phyloP scores from a whole-genome alignment of 495 filamentous ascomycete genomes.

The Pseudoneurospora amorphoporcata region DNA sequence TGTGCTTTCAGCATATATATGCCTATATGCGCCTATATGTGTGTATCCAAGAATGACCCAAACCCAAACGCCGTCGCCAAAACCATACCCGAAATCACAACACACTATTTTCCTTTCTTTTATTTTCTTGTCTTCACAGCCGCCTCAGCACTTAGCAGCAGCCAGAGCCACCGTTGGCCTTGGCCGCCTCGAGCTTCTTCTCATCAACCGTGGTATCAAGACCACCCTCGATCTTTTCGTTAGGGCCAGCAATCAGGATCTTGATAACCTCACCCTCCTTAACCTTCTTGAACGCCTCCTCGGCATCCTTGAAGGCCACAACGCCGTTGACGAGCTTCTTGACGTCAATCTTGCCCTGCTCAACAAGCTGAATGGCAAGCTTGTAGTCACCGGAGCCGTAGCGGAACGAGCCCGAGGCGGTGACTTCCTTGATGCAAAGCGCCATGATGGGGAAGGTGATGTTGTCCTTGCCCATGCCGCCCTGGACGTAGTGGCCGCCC shows the following conservation, averaged over 20 bases:
- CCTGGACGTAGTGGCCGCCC: constrained; percentile 79
- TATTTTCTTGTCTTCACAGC: not conserved
- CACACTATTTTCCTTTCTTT: not conserved
- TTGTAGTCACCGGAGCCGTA: constrained; percentile 76
- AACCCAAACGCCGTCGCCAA: not conserved
- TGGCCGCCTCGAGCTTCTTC: constrained; percentile 9
- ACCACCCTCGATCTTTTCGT: constrained; percentile 32
- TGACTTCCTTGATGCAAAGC: constrained; percentile 73
- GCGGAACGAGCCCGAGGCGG: constrained; percentile 68
- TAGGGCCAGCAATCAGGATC: constrained; percentile 65
- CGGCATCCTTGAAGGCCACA: constrained; percentile 61
- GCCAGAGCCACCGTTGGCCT: not conserved
- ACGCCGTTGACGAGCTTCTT: constrained; percentile 60
- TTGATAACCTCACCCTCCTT: constrained; percentile 75
- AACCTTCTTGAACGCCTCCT: constrained; percentile 68
- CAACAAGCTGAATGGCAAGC: constrained; percentile 62
- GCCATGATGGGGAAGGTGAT: constrained; percentile 76
- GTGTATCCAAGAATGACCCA: not conserved
- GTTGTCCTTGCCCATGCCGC: constrained; percentile 67
- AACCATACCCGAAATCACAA: not conserved
- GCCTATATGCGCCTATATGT: not conserved
- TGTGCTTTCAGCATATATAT: not conserved
- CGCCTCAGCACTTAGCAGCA: constrained; percentile 15
- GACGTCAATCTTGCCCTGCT: constrained; percentile 52
- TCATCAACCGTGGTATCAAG: constrained; percentile 15